Conservation (phyloP, 345 rosid species). For the Crucihimalaya himalaica region DNA sequence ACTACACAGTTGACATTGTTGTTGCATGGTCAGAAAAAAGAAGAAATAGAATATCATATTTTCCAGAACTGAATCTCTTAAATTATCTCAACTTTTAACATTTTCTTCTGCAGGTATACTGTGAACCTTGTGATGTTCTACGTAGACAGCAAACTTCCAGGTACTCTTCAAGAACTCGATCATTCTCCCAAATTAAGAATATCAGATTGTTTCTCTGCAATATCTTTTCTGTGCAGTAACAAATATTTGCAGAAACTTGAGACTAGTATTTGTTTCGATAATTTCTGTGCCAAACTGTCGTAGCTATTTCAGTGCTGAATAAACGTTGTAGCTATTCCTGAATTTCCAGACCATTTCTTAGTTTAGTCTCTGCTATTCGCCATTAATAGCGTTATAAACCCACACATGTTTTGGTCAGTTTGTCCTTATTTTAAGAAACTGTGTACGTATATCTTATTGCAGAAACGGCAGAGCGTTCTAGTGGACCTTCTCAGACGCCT, state of each 20-base stretch:
- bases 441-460: constrained; percentile 32
- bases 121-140: constrained; percentile 69
- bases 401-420: not conserved
- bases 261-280: not conserved
- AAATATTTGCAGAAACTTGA: not conserved
- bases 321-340: not conserved
- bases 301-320: not conserved
- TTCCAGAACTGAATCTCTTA: not conserved
- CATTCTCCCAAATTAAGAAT: not conserved
- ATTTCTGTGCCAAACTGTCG: not conserved
- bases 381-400: not conserved
- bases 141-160: constrained; percentile 73
- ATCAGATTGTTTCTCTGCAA: not conserved
- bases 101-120: constrained; percentile 64
- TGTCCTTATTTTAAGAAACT: not conserved
- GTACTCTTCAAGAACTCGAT: constrained; percentile 36
- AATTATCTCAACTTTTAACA: not conserved
- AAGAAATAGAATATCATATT: not conserved
- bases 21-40: constrained; percentile 68
- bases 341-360: not conserved
- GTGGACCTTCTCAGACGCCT: constrained; percentile 44
- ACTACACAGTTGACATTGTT: constrained; percentile 79
- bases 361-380: not conserved
- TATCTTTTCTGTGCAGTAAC: not conserved
- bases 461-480: constrained; percentile 71